Evolutionary conservation across 1,284 basidiomycete genomes (phyloP).

Genomic region (Ceratobasidium sp.): DNA sequence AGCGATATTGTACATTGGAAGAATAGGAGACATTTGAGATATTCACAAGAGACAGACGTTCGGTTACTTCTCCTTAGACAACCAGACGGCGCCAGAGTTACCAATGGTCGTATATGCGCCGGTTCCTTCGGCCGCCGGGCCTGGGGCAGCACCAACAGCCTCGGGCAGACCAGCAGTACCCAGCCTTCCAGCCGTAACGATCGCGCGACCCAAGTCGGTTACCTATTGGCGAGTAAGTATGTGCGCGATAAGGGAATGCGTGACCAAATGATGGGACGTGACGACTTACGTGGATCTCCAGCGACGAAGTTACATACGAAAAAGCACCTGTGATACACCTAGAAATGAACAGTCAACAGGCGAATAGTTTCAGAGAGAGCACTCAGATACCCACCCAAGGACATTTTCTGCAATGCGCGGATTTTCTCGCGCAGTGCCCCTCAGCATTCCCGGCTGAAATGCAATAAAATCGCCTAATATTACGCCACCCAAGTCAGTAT

Average conservation of each 20-base stretch:
- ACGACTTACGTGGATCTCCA: slow-evolving; percentile 63
- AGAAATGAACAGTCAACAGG: not conserved
- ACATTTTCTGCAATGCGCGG: slow-evolving; percentile 61
- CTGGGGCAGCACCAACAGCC: slow-evolving; percentile 55
- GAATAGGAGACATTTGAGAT: not conserved
- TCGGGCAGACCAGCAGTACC: slow-evolving; percentile 62
- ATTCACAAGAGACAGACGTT: too few species aligned
- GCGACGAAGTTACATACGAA: slow-evolving; percentile 58
- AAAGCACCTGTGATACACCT: slow-evolving; percentile 61
- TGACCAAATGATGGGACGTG: not conserved
- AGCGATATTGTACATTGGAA: slow-evolving; percentile 10
- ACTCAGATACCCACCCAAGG: slow-evolving; percentile 58
- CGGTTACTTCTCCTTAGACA: slow-evolving; percentile 56
- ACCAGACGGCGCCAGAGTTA: slow-evolving; percentile 62
- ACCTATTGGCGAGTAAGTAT: slow-evolving; percentile 55
- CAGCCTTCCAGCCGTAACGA: slow-evolving; percentile 61
- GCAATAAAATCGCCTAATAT: slow-evolving; percentile 68
- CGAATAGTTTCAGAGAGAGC: not conserved
- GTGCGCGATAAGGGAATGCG: not conserved
- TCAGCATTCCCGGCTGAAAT: slow-evolving; percentile 72
- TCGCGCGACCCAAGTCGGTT: slow-evolving; percentile 61
- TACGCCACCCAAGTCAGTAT: not conserved
- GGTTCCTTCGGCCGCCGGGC: slow-evolving; percentile 55
- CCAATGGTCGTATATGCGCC: slow-evolving; percentile 62
- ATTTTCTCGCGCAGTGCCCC: slow-evolving; percentile 56